Evolutionary conservation across 441 rosid species (phyloP).

Genomic region (Cnidoscolus chayamansa): DNA sequence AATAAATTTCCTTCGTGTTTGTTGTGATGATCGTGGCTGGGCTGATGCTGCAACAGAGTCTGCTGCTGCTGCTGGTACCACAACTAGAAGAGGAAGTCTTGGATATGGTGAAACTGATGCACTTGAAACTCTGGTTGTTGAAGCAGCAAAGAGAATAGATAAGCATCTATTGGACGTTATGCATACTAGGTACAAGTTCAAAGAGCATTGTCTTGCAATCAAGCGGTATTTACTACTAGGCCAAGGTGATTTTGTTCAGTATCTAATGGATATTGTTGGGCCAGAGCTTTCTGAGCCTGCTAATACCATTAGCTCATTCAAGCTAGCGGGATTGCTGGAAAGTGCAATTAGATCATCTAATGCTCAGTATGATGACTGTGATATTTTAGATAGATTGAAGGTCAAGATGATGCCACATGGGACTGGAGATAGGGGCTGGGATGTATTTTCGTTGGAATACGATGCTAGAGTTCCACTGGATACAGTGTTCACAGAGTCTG

Average conservation of each 20-base stretch:
- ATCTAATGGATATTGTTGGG: constrained; percentile 90
- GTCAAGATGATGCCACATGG: constrained; percentile 95
- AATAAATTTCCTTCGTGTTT: constrained; percentile 87
- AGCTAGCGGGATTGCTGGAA: constrained; percentile 85
- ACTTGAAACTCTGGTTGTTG: constrained; percentile 73
- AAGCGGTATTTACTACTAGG: constrained; percentile 85
- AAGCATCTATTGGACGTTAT: constrained; percentile 84
- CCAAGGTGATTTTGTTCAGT: constrained; percentile 98
- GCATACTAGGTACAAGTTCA: constrained; percentile 71
- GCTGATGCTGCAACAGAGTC: constrained; percentile 79
- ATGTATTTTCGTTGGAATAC: constrained; percentile 88
- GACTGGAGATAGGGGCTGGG: constrained; percentile 89
- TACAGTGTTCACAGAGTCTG: constrained; percentile 80
- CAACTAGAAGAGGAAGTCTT: constrained; percentile 81
- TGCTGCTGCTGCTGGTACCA: constrained; percentile 83
- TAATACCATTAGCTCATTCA: constrained; percentile 82
- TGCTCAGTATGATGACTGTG: constrained; percentile 94
- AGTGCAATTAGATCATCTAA: constrained; percentile 87
- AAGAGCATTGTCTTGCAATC: constrained; percentile 76
- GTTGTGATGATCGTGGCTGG: constrained; percentile 36
- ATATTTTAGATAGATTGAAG: constrained; percentile 75
- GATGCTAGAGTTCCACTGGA: constrained; percentile 89
- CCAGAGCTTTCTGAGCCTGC: constrained; percentile 95
- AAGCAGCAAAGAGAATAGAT: constrained; percentile 96
- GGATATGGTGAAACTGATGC: constrained; percentile 95